Conservation (phyloP, 2,329 filamentous ascomycete genomes). For the Pyricularia sp. region DNA sequence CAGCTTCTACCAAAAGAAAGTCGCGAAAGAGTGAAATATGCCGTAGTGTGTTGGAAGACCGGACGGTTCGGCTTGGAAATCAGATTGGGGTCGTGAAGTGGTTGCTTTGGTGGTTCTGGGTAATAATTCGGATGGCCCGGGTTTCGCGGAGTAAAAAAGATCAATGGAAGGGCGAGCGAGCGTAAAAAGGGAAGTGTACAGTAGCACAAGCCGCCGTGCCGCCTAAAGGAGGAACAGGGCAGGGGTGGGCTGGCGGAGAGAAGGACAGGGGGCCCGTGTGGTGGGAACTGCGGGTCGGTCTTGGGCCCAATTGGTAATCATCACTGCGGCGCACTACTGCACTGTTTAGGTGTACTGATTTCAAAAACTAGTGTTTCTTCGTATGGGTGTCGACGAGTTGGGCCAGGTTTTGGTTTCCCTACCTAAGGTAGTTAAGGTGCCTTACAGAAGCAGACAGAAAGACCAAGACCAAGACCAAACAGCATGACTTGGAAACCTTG, state of each 20-base stretch:
- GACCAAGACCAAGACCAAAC: background rate
- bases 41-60: background rate
- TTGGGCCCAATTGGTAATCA: constrained; percentile 6
- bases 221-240: constrained; percentile 1
- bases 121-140: constrained; percentile 3
- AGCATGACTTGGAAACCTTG: background rate
- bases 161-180: constrained; percentile 4
- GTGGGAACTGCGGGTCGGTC: constrained; percentile 5
- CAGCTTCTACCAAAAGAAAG: background rate
- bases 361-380: background rate
- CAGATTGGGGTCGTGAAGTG: constrained; percentile 1
- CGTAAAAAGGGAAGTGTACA: background rate
- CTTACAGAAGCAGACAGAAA: background rate
- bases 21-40: background rate
- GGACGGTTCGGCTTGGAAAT: background rate
- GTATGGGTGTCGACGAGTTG: background rate
- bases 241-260: background rate
- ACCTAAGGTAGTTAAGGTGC: background rate
- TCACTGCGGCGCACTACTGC: background rate
- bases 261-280: constrained; percentile 1
- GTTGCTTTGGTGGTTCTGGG: background rate
- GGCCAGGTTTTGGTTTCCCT: background rate
- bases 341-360: background rate
- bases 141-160: constrained; percentile 1
- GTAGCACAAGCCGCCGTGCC: background rate